Conservation (phyloP, 306 rosid genomes). For the Sophora flavescens region DNA sequence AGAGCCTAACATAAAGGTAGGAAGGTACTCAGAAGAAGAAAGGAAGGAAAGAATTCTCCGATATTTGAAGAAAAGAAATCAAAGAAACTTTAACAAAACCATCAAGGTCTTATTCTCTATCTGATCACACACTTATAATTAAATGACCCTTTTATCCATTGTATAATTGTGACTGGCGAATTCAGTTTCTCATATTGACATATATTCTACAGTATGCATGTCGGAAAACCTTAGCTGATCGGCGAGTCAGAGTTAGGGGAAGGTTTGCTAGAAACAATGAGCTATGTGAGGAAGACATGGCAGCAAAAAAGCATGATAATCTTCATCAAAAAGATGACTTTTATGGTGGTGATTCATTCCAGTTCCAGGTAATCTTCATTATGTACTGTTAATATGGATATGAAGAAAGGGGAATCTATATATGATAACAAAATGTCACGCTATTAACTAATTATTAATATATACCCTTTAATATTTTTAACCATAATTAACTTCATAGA, state of each 20-base stretch:
- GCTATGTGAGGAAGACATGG: constrained; percentile 54
- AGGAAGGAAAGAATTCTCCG: constrained; percentile 86
- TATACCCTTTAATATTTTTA: not conserved
- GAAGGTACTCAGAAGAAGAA: constrained; percentile 91
- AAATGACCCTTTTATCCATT: not conserved
- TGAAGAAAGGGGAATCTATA: constrained; percentile 21
- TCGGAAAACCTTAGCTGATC: constrained; percentile 93
- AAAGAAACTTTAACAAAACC: constrained; percentile 92
- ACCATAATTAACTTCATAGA: not conserved
- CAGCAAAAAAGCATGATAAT: constrained; percentile 47
- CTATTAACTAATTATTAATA: not conserved
- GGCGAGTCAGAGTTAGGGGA: constrained; percentile 92
- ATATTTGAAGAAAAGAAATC: constrained; percentile 94
- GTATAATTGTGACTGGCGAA: not conserved
- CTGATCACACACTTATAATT: not conserved
- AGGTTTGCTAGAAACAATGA: constrained; percentile 92
- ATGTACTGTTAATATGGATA: constrained; percentile 34
- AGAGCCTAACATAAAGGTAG: constrained; percentile 75
- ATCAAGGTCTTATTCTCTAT: constrained; percentile 61
- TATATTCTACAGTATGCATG: constrained; percentile 80
- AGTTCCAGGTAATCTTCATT: constrained; percentile 57
- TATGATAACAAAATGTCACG: constrained; percentile 19
- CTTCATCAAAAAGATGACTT: constrained; percentile 49
- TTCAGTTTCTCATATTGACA: not conserved
- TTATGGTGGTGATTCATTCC: constrained; percentile 50